Percentiles rank a stretch among this genome's conserved stretches.
These are phyloP conservation scores for Durusdinium trenchii DNA, from an alignment of 73 alveolate genomes.

Conservation along the genomic window DNA sequence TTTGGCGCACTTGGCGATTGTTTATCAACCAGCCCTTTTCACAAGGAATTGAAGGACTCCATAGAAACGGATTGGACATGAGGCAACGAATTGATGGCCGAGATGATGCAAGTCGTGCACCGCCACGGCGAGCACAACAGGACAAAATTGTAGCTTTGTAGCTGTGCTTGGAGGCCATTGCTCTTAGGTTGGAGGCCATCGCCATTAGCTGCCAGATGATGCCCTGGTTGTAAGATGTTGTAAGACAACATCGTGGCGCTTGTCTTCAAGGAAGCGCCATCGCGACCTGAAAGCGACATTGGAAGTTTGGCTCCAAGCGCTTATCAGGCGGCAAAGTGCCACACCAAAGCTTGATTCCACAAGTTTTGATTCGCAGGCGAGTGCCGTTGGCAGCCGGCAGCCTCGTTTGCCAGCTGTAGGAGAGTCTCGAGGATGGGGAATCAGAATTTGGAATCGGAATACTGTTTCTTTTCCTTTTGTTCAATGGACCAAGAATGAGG, in stretches of 20 bases:
- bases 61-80: neutral
- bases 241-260: too few relatives aligned
- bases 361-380: neutral
- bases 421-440: conserved; percentile 64
- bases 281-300: conserved; percentile 33
- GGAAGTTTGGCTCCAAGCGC: conserved; percentile 26
- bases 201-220: too few relatives aligned
- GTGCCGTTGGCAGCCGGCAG: conserved; percentile 56
- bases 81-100: conserved; percentile 73
- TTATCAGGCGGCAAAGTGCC: conserved; percentile 22
- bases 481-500: neutral
- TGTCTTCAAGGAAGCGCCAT: too few relatives aligned
- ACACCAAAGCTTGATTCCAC: neutral
- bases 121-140: conserved; percentile 46
- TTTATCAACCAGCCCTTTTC: neutral
- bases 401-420: conserved; percentile 90
- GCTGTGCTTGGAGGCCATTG: too few relatives aligned
- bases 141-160: too few relatives aligned
- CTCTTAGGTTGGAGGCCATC: too few relatives aligned
- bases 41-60: neutral
- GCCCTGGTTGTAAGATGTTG: too few relatives aligned
- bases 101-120: conserved; percentile 27
- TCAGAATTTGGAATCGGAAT: neutral
- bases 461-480: neutral
- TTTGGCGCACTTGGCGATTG: neutral